Evolutionary conservation across 1,284 basidiomycete species (phyloP).

Genomic region (Cutaneotrichosporon cyanovorans): DNA sequence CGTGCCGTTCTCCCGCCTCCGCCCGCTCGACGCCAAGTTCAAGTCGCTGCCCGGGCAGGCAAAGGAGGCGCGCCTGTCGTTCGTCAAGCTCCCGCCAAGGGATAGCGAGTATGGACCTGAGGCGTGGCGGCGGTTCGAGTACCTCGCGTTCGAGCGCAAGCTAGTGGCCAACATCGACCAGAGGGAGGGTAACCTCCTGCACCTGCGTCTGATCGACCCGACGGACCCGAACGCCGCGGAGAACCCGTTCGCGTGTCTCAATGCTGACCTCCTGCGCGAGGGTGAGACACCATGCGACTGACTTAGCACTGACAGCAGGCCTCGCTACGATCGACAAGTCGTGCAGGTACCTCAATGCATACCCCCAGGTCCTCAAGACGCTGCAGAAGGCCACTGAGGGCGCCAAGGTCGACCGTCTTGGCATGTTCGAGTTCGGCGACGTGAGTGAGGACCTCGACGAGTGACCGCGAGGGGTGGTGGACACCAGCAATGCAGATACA

Average conservation of each 20-base stretch:
- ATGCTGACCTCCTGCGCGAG: slow-evolving; percentile 63
- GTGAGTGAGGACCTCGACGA: slow-evolving; percentile 19
- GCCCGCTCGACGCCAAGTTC: slow-evolving; percentile 79
- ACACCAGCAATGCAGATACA: not conserved
- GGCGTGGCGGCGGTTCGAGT: slow-evolving; percentile 73
- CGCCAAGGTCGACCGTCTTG: slow-evolving; percentile 67
- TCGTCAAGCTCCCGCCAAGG: slow-evolving; percentile 68
- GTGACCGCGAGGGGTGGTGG: not conserved
- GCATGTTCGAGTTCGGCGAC: slow-evolving; percentile 67
- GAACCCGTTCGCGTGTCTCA: slow-evolving; percentile 69
- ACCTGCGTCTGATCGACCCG: slow-evolving; percentile 82
- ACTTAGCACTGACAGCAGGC: slow-evolving; percentile 44
- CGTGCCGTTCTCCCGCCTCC: slow-evolving; percentile 59
- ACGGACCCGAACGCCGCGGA: slow-evolving; percentile 58
- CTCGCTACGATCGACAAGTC: slow-evolving; percentile 71
- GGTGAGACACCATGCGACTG: slow-evolving; percentile 28
- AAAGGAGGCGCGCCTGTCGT: slow-evolving; percentile 49
- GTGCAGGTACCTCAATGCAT: slow-evolving; percentile 63
- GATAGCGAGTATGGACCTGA: slow-evolving; percentile 79
- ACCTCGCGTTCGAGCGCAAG: slow-evolving; percentile 76
- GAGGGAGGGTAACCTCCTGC: slow-evolving; percentile 65
- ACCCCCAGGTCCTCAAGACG: slow-evolving; percentile 62
- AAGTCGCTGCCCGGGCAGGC: slow-evolving; percentile 66
- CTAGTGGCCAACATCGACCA: slow-evolving; percentile 84
- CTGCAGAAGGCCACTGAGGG: slow-evolving; percentile 54